Percentiles rank a stretch among this genome's conserved stretches.
Evolutionary conservation across 495 filamentous ascomycete species (phyloP).

Genomic region (Lophiostoma macrostomum): DNA sequence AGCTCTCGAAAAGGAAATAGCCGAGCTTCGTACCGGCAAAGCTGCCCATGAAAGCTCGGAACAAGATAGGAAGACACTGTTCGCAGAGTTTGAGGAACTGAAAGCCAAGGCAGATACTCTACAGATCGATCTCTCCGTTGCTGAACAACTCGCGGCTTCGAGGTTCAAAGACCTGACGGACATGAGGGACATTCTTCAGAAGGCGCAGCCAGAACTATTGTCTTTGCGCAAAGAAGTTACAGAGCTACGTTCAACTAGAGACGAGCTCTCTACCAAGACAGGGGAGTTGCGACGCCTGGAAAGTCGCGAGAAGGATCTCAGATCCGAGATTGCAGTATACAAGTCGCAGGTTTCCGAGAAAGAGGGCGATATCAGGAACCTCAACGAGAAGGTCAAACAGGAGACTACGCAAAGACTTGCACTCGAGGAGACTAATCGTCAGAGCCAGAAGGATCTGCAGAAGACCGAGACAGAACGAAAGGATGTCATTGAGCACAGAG

Average conservation of each 20-base stretch:
- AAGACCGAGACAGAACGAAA: constrained; percentile 73
- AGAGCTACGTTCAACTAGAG: constrained; percentile 65
- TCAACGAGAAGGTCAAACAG: constrained; percentile 72
- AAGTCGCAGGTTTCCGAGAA: constrained; percentile 67
- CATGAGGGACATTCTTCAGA: constrained; percentile 71
- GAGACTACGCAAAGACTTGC: constrained; percentile 68
- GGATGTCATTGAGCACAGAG: constrained; percentile 66
- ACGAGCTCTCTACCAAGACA: constrained; percentile 65
- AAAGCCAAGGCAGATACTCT: constrained; percentile 65
- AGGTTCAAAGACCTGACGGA: constrained; percentile 87
- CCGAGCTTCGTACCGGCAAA: constrained; percentile 48
- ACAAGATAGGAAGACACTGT: constrained; percentile 57
- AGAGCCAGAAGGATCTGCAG: constrained; percentile 69
- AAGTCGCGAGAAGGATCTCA: constrained; percentile 74
- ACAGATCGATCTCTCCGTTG: constrained; percentile 80
- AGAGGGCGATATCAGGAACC: constrained; percentile 69
- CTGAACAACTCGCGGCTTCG: constrained; percentile 76
- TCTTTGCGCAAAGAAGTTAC: constrained; percentile 71
- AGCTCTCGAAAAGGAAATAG: constrained; percentile 58
- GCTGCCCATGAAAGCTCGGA: constrained; percentile 56
- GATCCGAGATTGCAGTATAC: constrained; percentile 63
- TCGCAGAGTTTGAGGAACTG: constrained; percentile 69
- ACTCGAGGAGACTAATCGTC: constrained; percentile 71
- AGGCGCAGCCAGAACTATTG: constrained; percentile 79
- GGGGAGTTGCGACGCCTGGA: constrained; percentile 72